Conservation (phyloP, 352 stramenopile species). For the Phytopythium sindhum region DNA sequence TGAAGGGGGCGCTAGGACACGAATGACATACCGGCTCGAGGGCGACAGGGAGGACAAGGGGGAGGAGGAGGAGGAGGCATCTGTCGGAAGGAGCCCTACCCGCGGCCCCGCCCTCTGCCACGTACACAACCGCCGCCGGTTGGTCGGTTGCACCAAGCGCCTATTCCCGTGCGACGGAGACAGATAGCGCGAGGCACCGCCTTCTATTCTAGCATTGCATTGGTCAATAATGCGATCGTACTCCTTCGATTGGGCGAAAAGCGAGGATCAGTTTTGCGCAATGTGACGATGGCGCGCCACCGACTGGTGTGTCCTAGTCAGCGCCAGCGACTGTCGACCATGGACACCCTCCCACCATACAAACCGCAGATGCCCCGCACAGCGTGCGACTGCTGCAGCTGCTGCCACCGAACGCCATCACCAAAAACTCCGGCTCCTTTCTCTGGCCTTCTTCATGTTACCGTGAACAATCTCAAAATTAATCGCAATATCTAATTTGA, state of each 20-base stretch:
- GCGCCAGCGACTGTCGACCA: no score
- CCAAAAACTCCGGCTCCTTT: slow-evolving; percentile 7
- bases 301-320: background rate
- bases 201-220: background rate
- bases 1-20: background rate
- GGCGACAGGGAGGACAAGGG: background rate
- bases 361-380: background rate
- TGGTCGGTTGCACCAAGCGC: slow-evolving; percentile 2
- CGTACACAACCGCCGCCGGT: background rate
- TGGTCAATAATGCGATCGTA: background rate
- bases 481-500: background rate
- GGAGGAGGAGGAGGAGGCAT: background rate
- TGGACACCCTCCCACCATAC: no score
- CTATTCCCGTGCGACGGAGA: background rate
- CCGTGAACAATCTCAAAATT: background rate
- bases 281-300: background rate
- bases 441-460: background rate
- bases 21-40: background rate
- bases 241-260: slow-evolving; percentile 1
- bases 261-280: background rate
- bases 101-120: background rate
- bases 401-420: slow-evolving; percentile 6
- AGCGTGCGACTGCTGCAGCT: background rate
- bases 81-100: background rate
- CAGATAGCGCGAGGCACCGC: background rate